phyloP scores from a whole-genome alignment of 2,329 filamentous ascomycete genomes.

The Penicillium freii region DNA sequence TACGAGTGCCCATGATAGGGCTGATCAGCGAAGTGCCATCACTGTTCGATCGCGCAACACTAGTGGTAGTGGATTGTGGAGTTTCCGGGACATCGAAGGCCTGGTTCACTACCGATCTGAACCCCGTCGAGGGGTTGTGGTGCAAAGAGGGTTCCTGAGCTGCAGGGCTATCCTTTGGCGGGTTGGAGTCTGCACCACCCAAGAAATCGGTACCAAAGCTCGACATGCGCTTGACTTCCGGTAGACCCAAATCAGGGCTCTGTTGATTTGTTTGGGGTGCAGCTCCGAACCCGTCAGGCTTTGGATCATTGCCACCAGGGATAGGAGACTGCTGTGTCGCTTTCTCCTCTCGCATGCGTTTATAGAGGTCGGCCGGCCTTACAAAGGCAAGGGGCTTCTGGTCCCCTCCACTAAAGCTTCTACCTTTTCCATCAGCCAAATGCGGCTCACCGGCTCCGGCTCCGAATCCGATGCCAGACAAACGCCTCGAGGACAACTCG shows the following conservation, averaged over 20 bases:
- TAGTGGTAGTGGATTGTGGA: conserved; percentile 53
- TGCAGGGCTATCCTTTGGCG: conserved; percentile 12
- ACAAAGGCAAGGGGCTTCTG: conserved; percentile 62
- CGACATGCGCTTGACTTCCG: conserved; percentile 46
- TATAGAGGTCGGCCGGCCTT: conserved; percentile 75
- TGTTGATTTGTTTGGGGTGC: conserved; percentile 11
- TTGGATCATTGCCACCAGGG: neutral
- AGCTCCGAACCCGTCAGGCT: neutral
- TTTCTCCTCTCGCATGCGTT: conserved; percentile 66
- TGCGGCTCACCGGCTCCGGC: conserved; percentile 15
- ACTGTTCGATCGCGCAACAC: conserved; percentile 59
- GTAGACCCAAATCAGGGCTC: conserved; percentile 34
- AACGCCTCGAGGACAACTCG: conserved; percentile 20
- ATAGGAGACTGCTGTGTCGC: conserved; percentile 3
- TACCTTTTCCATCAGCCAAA: conserved; percentile 14
- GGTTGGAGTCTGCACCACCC: conserved; percentile 11
- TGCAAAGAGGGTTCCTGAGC: conserved; percentile 40
- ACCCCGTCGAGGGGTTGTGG: conserved; percentile 56
- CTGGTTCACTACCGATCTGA: conserved; percentile 60
- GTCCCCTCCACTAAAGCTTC: conserved; percentile 28
- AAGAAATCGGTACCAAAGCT: conserved; percentile 35
- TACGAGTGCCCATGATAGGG: conserved; percentile 57
- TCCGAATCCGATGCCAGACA: conserved; percentile 16
- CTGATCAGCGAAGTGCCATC: conserved; percentile 63
- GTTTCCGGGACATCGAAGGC: conserved; percentile 62